Evolutionary conservation across 257 asterid genomes (phyloP).

Genomic region (Plantago major): DNA sequence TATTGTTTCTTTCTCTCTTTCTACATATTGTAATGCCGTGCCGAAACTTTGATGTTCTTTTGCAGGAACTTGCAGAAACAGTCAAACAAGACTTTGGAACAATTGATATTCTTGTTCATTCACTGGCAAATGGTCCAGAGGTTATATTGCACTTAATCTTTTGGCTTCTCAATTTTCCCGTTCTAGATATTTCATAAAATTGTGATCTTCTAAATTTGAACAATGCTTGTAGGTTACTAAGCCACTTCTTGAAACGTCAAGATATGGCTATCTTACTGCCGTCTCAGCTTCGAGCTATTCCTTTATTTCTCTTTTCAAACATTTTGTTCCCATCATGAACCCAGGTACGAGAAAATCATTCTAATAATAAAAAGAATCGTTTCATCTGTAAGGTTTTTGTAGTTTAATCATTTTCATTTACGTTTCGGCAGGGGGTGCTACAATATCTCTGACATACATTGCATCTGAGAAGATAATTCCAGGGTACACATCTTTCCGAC

Average conservation of each 20-base stretch:
- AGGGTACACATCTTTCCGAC: constrained; percentile 44
- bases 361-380: neutral
- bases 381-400: neutral
- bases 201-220: constrained; percentile 10
- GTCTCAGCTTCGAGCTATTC: constrained; percentile 95
- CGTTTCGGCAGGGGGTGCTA: constrained; percentile 71
- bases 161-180: neutral
- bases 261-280: constrained; percentile 88
- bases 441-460: constrained; percentile 85
- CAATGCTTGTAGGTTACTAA: constrained; percentile 54
- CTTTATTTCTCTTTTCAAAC: constrained; percentile 71
- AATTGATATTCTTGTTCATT: constrained; percentile 95
- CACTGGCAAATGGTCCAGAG: constrained; percentile 99
- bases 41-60: neutral
- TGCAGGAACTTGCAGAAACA: constrained; percentile 89
- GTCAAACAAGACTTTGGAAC: constrained; percentile 93
- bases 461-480: constrained; percentile 97
- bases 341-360: constrained; percentile 43
- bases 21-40: neutral
- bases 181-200: neutral
- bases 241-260: constrained; percentile 83
- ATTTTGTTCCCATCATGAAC: constrained; percentile 81
- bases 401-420: constrained; percentile 8
- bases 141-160: constrained; percentile 25
- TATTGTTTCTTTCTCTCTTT: constrained; percentile 5